Percentiles rank a stretch among this genome's conserved stretches.
These are phyloP conservation scores for Mycena metata DNA, from an alignment of 768 basidiomycete species.

Conservation along the genomic window DNA sequence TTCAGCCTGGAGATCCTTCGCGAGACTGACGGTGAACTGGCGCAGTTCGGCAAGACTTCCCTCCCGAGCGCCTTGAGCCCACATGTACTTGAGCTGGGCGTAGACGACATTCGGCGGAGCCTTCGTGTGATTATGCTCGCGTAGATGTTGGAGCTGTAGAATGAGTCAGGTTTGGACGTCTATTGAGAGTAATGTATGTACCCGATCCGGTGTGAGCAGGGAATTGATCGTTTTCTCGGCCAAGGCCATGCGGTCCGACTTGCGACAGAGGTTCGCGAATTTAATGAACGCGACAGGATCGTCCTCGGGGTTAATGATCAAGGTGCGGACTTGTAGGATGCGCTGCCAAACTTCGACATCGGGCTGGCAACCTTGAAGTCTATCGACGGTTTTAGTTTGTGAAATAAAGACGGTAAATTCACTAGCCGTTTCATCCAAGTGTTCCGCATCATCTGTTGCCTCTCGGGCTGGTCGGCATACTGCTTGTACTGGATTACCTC, in stretches of 20 bases:
- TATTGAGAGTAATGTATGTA: constrained; percentile 45
- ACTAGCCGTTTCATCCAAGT: constrained; percentile 96
- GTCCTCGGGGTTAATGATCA: constrained; percentile 93
- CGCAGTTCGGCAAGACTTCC: constrained; percentile 87
- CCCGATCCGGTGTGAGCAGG: constrained; percentile 83
- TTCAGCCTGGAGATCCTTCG: constrained; percentile 81
- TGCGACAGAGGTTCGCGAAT: constrained; percentile 97
- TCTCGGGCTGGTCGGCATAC: constrained; percentile 91
- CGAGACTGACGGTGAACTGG: constrained; percentile 82
- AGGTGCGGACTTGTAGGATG: constrained; percentile 93
- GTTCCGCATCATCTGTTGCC: constrained; percentile 88
- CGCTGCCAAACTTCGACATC: constrained; percentile 99
- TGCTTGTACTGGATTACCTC: constrained; percentile 98
- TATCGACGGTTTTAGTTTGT: constrained; percentile 46
- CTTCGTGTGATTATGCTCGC: constrained; percentile 71
- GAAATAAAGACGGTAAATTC: background rate
- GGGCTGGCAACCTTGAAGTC: constrained; percentile 95
- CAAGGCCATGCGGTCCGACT: constrained; percentile 91
- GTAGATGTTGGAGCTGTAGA: constrained; percentile 58
- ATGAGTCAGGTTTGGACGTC: background rate
- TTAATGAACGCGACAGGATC: constrained; percentile 99
- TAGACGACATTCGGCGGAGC: constrained; percentile 98
- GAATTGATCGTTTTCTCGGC: constrained; percentile 98
- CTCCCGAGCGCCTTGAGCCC: constrained; percentile 87
- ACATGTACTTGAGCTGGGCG: constrained; percentile 95